Evolutionary conservation across 768 basidiomycete species (phyloP), one percentile per base, ranked within the genome.

Genomic region (Russula dissimulans): DNA sequence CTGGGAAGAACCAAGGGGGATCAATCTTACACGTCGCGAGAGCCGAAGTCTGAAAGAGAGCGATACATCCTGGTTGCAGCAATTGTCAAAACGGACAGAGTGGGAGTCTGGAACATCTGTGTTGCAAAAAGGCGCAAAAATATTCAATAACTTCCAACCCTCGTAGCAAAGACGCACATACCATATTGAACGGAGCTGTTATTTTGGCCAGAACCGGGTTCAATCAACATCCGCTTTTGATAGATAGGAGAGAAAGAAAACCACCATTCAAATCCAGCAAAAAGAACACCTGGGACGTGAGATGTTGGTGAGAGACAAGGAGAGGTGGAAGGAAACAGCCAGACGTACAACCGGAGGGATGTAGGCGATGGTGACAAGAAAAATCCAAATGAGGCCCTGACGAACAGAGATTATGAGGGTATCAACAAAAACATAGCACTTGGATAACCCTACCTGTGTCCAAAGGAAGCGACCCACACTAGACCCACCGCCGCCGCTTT

Each of bases 11-110:
- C 11, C 31, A 26, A 26, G 34, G 4, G 42, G n/a, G 11, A 12
- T 54, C 12, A 10, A 5, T 39, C 50, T 7, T 51, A 39, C 50
- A 5, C 6, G 2, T 38, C 11, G 4, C 34, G 6, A 17, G 46
- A 51, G 22, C 18, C 36, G n/a, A 44, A 58, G 57, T 58, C 29
- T 39, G 29, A 34, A 4, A 58, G 47, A 7, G 34, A 29, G 39
- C 57, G 57, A 42, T 58, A 58, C 48, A 51, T 51, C 29, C 47
- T 48, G n/a, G 57, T 58, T 48, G 57, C 57, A 42, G 47, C 36
- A 31, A 58, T 51, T 15, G 46, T 14, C 57, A 48, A 32, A 5
- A n/a, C 8, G 48, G 51, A 22, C 14, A 43, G 29, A 39, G 53
- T 12, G 9, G 53, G 53, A 4, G 9, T 50, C 48, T 51, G 48